Conservation (phyloP, 208 protist species). For the Leishmania martiniquensis region DNA sequence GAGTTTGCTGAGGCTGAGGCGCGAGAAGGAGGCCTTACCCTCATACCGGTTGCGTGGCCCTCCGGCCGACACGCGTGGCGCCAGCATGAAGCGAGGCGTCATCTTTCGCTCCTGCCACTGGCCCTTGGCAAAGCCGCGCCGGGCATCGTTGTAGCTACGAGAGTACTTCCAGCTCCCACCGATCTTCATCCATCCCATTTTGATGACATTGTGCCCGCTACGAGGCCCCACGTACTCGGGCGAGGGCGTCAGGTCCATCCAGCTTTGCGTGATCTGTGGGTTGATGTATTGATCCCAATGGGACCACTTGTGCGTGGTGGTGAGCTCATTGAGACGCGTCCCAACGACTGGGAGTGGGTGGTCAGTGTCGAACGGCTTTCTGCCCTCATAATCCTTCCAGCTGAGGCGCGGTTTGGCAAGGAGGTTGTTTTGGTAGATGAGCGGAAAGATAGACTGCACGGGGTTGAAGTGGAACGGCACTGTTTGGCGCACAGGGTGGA, state of each 20-base stretch:
- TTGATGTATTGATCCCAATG: slow-evolving; percentile 92
- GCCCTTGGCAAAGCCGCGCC: slow-evolving; percentile 72
- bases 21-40: slow-evolving; percentile 81
- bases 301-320: slow-evolving; percentile 80
- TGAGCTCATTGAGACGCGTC: slow-evolving; percentile 73
- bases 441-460: slow-evolving; percentile 84
- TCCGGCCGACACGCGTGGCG: slow-evolving; percentile 80
- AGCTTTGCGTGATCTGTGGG: slow-evolving; percentile 76
- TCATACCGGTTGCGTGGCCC: slow-evolving; percentile 88
- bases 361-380: slow-evolving; percentile 83
- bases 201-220: slow-evolving; percentile 86
- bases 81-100: slow-evolving; percentile 92
- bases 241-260: slow-evolving; percentile 68
- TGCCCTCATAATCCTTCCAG: slow-evolving; percentile 83
- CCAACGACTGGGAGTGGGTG: slow-evolving; percentile 83
- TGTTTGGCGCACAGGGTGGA: slow-evolving; percentile 63
- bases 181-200: slow-evolving; percentile 93
- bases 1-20: slow-evolving; percentile 68
- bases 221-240: slow-evolving; percentile 88
- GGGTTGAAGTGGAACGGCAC: slow-evolving; percentile 83
- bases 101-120: slow-evolving; percentile 93
- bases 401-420: slow-evolving; percentile 80
- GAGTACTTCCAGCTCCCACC: slow-evolving; percentile 90
- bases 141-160: slow-evolving; percentile 82
- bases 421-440: slow-evolving; percentile 89